Conservation (phyloP, 2,329 filamentous ascomycete genomes). For the Fusarium sp. region DNA sequence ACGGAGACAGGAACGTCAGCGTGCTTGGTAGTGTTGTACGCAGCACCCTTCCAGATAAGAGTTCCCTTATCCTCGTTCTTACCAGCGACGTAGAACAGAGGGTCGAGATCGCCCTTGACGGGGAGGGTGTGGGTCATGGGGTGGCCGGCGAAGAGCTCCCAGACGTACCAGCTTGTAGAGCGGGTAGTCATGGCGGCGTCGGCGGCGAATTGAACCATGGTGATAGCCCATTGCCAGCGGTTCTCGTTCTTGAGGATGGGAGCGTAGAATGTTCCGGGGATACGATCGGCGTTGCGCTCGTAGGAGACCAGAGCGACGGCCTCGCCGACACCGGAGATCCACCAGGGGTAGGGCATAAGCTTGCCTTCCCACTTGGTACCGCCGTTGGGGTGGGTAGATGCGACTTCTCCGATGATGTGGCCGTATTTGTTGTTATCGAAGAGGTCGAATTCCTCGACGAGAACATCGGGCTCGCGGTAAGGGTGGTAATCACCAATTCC, state of each 20-base stretch:
- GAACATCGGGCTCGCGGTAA: slow-evolving; percentile 63
- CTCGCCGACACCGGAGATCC: slow-evolving; percentile 70
- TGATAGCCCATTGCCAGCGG: slow-evolving; percentile 64
- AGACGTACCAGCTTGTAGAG: slow-evolving; percentile 63
- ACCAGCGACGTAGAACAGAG: slow-evolving; percentile 64
- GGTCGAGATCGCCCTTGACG: slow-evolving; percentile 55
- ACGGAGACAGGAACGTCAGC: slow-evolving; percentile 59
- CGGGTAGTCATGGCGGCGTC: slow-evolving; percentile 61
- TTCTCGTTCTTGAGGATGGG: slow-evolving; percentile 63
- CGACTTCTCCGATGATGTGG: slow-evolving; percentile 63
- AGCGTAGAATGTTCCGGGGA: slow-evolving; percentile 65
- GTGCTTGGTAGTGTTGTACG: slow-evolving; percentile 62
- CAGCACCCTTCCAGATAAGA: slow-evolving; percentile 63
- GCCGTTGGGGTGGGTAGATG: slow-evolving; percentile 64
- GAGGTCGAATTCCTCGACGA: slow-evolving; percentile 61
- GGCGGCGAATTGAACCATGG: slow-evolving; percentile 62
- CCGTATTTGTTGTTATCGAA: slow-evolving; percentile 62
- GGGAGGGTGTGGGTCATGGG: slow-evolving; percentile 61
- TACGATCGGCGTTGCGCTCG: slow-evolving; percentile 72
- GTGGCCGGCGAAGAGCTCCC: slow-evolving; percentile 61
- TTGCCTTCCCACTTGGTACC: slow-evolving; percentile 59
- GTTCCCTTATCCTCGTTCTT: slow-evolving; percentile 55
- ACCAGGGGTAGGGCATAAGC: slow-evolving; percentile 63
- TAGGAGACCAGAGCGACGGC: slow-evolving; percentile 73
- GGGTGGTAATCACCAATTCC: slow-evolving; percentile 63